phyloP scores from a whole-genome alignment of 306 rosid genomes.

The Rubus idaeus region DNA sequence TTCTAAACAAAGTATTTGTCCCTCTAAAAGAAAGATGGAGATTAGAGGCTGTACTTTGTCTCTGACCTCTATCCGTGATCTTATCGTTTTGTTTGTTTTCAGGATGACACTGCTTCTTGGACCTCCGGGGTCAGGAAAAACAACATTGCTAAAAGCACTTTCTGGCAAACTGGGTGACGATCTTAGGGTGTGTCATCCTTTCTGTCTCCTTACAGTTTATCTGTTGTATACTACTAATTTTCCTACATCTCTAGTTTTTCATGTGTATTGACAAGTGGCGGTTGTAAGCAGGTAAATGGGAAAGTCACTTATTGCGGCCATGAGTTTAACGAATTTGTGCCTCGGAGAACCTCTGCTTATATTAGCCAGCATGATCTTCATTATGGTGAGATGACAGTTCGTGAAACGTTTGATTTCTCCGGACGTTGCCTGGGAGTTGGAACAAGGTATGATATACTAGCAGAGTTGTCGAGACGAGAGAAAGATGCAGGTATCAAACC shows the following conservation, averaged over 20 bases:
- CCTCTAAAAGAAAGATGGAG: no score
- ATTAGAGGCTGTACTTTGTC: background rate
- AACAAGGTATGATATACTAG: conserved; percentile 57
- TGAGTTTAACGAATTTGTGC: conserved; percentile 69
- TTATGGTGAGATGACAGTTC: conserved; percentile 81
- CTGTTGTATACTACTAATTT: no score
- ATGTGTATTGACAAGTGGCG: background rate
- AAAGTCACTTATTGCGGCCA: conserved; percentile 75
- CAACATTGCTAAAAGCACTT: conserved; percentile 58
- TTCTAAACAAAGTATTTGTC: background rate
- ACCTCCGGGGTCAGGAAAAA: conserved; percentile 68
- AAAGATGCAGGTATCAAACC: conserved; percentile 61
- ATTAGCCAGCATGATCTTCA: conserved; percentile 83
- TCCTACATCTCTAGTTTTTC: background rate
- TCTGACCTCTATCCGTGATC: background rate
- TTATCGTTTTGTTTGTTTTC: background rate
- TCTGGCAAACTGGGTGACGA: conserved; percentile 55
- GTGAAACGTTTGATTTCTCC: conserved; percentile 72
- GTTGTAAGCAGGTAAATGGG: conserved; percentile 51
- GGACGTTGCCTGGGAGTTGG: conserved; percentile 77
- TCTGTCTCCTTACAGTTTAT: background rate
- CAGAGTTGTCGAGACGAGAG: conserved; percentile 60
- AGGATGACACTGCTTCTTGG: conserved; percentile 81
- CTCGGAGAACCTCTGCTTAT: conserved; percentile 77
- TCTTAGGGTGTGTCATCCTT: conserved; percentile 47